Conservation (phyloP, 768 basidiomycete species). For the Russula foetens region DNA sequence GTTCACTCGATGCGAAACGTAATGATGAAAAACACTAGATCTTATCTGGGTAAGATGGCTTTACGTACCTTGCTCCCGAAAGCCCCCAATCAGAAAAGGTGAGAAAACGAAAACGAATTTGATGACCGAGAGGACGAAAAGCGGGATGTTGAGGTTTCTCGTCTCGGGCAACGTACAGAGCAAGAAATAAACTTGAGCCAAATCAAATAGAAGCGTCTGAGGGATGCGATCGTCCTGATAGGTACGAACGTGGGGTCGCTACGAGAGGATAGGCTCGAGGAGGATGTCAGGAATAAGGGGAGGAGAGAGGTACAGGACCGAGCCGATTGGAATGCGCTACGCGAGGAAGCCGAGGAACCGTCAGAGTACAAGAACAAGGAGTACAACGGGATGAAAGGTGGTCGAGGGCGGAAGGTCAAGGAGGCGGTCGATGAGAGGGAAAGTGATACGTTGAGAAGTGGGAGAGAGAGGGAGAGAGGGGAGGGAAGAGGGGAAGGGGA, state of each 20-base stretch:
- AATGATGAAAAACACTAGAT: not conserved
- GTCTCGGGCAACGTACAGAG: conserved; percentile 4
- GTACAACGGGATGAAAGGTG: conserved; percentile 11
- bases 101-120: not conserved
- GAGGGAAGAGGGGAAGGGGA: not conserved
- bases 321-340: not conserved
- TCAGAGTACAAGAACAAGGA: not conserved
- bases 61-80: conserved; percentile 2
- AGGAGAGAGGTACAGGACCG: not conserved
- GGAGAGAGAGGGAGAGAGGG: not conserved
- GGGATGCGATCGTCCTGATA: not conserved
- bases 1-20: not conserved
- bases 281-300: not conserved
- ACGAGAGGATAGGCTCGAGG: not conserved
- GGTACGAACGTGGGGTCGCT: not conserved
- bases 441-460: not conserved
- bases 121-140: not conserved
- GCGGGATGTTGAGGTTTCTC: not conserved
- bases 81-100: not conserved
- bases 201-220: not conserved
- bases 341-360: not conserved
- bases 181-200: not conserved
- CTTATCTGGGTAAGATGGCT: not conserved
- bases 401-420: not conserved
- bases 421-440: not conserved